Base-by-base conservation (phyloP, 371 early-diverging fungal genomes). In the Chytridium lagenaria region DNA sequence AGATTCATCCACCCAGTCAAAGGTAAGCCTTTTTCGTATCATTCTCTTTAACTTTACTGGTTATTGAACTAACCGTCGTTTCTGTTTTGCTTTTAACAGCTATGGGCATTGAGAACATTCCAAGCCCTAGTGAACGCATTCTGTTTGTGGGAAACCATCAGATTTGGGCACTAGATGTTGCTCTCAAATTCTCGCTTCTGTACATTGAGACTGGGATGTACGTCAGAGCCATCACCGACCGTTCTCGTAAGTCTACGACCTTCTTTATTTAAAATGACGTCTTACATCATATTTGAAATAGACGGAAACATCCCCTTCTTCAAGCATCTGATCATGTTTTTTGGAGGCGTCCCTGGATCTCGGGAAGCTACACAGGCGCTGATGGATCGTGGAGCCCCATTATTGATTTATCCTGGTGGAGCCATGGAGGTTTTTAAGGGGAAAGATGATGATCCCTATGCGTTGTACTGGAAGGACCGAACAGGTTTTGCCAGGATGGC, bases 101-200 rank as follows among this genome's bases (percentile, higher is more conserved):
- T 36, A 3, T 26, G 12, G 63, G 63, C 12, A 15, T 36, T 16
- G 63, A 63, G 63, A 28, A 63, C 63, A 63, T 63, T 36, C 63
- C 63, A 15, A 63, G 36, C 12, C 26, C 15, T 10, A 36, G 63
- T 36, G 15, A 15, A 12, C 2, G 65, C 22, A 51, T 70, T 33
- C n/a, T 75, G 23, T 59, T 71, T 44, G 71, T 75, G 7, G 68
- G 67, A 1, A 75, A 75, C 64, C 75, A 75, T 59, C 57, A 66
- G 30, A 64, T 52, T 38, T 38, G 40, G 51, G 59, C 69, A 28
- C 22, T 71, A 33, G 75, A 75, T 31, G 39, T 59, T 16, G 19
- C 71, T 26, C 52, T 30, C n/a, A 36, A 65, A 1, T 66, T 75
- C 31, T 16, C 75, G 10, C n/a, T 33, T n/a, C 19, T 75, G 31